Evolutionary conservation across 345 rosid species (phyloP), one percentile per base, ranked within the genome.

Genomic region (Lepidium africanum): DNA sequence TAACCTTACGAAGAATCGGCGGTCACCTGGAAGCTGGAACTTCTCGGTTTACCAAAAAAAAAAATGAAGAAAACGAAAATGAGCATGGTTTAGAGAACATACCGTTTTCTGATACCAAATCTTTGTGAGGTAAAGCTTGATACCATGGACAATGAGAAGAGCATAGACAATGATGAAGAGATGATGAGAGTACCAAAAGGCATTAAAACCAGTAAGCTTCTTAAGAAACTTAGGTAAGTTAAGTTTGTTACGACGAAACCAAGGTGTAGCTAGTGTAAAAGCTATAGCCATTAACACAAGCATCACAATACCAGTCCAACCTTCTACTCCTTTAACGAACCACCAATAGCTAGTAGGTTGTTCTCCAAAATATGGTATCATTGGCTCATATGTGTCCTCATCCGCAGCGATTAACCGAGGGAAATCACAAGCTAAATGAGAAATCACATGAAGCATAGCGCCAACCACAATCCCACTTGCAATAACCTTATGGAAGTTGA

Each of bases 181-280:
- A 68, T 91, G 97, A 75, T 91, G 96, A 6, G 96, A 85, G 70
- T 91, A 91, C 97, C 97, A 91, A 65, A 91, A 91, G 45, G 96
- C 96, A 54, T 91, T 91, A 70, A 91, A 91, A 25, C 97, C 97
- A 0, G 97, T 87, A 41, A 91, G 85, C 71, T 76, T 89, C 74
- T 82, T 85, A 7, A 91, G 79, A 25, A 82, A 80, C 1, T 76
- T 87, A 30, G 97, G 97, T 16, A 87, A 58, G 61, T 88, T 86
- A 67, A 91, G 82, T 80, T 72, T 84, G 85, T 76, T 88, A 12
- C 96, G 80, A 67, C 97, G 78, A 42, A 91, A 88, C 97, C 96
- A 91, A 13, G 93, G 97, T 5, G 96, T 85, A 25, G 97, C 97
- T 5, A 91, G 73, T 8, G 91, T 85, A 68, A 88, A 91, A 0